These are phyloP conservation scores for Pleurotus sapidus DNA, from an alignment of 768 basidiomycete genomes.

Conservation along the genomic window DNA sequence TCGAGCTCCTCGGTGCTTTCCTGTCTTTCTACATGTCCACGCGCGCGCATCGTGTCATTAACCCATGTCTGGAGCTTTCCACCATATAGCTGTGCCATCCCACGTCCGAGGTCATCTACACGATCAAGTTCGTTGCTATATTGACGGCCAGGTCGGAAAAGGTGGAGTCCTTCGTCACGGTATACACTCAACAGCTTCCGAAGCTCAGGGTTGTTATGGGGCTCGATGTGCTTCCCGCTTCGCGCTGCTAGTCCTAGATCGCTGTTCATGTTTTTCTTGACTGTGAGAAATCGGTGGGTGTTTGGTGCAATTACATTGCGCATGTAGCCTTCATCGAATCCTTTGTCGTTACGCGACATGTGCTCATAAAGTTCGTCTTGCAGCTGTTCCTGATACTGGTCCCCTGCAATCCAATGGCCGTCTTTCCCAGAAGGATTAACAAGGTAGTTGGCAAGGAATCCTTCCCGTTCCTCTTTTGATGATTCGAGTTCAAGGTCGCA, in stretches of 20 bases:
- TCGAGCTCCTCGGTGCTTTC: background rate
- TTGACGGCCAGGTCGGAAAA: constrained; percentile 15
- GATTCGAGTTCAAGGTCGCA: constrained; percentile 27
- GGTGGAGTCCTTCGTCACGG: constrained; percentile 15
- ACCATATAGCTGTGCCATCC: background rate
- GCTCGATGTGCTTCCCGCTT: constrained; percentile 19
- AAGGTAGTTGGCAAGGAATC: constrained; percentile 23
- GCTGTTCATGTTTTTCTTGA: constrained; percentile 25
- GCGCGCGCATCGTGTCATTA: background rate
- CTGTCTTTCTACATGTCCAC: background rate
- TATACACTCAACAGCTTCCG: constrained; percentile 17
- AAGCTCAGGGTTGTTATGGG: constrained; percentile 17
- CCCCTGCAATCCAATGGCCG: constrained; percentile 20
- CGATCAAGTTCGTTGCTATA: constrained; percentile 5
- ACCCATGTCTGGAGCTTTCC: background rate
- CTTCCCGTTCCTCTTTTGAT: constrained; percentile 13
- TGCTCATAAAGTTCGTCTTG: constrained; percentile 26
- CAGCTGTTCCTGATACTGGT: constrained; percentile 30
- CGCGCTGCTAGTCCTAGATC: constrained; percentile 16
- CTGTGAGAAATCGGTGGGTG: constrained; percentile 22
- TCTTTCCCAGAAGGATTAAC: constrained; percentile 23
- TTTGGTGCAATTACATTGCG: constrained; percentile 26
- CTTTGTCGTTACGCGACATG: constrained; percentile 22
- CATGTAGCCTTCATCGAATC: constrained; percentile 25
- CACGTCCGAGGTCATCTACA: constrained; percentile 12